Percentiles rank a stretch among this genome's conserved stretches.
phyloP scores from a whole-genome alignment of 2,329 filamentous ascomycete genomes.

The Neoscytalidium dimidiatum region DNA sequence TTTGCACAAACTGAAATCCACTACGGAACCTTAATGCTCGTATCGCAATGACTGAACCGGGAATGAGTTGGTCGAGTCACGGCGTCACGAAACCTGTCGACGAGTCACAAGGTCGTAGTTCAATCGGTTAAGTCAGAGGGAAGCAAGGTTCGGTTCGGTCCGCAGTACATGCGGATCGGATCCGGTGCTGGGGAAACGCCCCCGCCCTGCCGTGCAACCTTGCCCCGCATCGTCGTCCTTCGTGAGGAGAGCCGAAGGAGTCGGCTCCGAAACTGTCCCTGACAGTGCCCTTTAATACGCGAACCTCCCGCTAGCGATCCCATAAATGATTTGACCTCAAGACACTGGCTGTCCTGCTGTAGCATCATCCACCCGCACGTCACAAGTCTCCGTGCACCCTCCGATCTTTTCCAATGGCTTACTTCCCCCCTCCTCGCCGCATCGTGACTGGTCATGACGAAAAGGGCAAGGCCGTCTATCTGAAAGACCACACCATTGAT shows the following conservation, averaged over 20 bases:
- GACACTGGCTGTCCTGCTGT: no score
- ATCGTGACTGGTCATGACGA: slow-evolving; percentile 9
- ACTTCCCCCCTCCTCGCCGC: slow-evolving; percentile 2
- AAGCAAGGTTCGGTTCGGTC: no score
- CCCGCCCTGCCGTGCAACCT: not conserved
- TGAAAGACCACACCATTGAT: slow-evolving; percentile 4
- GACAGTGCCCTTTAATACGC: not conserved
- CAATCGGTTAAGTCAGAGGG: no score
- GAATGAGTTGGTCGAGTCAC: no score
- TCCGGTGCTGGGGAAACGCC: not conserved
- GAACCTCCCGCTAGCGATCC: not conserved
- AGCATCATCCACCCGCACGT: not conserved
- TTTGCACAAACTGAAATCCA: no score
- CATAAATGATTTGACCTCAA: not conserved
- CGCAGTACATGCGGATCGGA: not conserved
- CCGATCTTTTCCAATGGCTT: not conserved
- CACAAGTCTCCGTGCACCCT: not conserved
- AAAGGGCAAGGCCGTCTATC: slow-evolving; percentile 5
- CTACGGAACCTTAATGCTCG: no score
- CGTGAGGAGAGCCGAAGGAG: slow-evolving; percentile 8
- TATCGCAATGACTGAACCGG: no score
- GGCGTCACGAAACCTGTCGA: no score
- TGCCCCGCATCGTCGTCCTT: not conserved
- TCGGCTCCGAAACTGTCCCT: not conserved
- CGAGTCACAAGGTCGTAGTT: no score